Conservation (phyloP, 352 stramenopile species). For the Salisapilia sapeloensis region DNA sequence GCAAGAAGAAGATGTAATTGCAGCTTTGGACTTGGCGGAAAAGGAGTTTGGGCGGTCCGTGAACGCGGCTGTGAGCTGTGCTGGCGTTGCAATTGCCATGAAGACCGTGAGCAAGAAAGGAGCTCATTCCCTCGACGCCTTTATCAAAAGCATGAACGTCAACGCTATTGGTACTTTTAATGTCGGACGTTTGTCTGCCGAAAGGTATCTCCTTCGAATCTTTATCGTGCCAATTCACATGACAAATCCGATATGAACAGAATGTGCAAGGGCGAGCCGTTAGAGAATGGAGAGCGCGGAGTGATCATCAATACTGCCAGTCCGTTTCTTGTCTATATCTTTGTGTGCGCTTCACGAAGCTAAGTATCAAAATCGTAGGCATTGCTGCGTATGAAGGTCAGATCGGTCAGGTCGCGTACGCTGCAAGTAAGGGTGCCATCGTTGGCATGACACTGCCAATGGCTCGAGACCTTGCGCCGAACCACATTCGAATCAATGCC, state of each 20-base stretch:
- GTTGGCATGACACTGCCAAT: slow-evolving; percentile 95
- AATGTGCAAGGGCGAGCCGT: slow-evolving; percentile 63
- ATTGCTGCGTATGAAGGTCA: slow-evolving; percentile 97
- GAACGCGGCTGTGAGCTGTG: slow-evolving; percentile 92
- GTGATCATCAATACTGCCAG: slow-evolving; percentile 98
- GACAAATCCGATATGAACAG: slow-evolving; percentile 11
- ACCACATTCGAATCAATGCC: slow-evolving; percentile 93
- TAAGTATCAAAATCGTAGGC: no score
- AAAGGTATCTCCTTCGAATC: slow-evolving; percentile 43
- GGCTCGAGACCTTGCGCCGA: slow-evolving; percentile 86
- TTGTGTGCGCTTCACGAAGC: no score
- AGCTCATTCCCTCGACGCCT: slow-evolving; percentile 84
- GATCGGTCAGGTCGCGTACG: slow-evolving; percentile 94
- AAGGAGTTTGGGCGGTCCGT: slow-evolving; percentile 83
- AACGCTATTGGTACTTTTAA: slow-evolving; percentile 98
- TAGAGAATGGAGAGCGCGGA: slow-evolving; percentile 78
- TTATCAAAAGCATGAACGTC: slow-evolving; percentile 90
- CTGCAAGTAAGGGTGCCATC: slow-evolving; percentile 92
- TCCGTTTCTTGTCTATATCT: no score
- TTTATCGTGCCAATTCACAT: background rate
- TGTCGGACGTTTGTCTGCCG: slow-evolving; percentile 86
- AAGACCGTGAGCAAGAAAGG: slow-evolving; percentile 89
- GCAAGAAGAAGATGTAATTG: slow-evolving; percentile 76
- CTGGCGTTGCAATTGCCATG: slow-evolving; percentile 85
- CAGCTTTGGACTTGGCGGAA: slow-evolving; percentile 84